phyloP scores from a whole-genome alignment of 495 filamentous ascomycete species.

The Lophium mytilinum region DNA sequence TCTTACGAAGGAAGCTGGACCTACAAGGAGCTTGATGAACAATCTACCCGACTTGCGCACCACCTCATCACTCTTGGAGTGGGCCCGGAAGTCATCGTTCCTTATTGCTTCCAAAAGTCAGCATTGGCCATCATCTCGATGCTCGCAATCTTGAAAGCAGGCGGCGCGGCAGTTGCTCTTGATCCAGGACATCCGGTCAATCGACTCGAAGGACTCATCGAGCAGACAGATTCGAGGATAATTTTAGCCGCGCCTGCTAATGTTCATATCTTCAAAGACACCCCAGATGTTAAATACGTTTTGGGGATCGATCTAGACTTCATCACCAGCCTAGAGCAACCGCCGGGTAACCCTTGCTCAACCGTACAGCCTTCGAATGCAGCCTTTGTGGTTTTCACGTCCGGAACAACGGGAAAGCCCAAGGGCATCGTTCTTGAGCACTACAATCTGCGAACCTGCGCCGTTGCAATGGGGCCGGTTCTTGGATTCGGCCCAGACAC shows the following conservation, averaged over 20 bases:
- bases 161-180: constrained; percentile 25
- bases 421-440: constrained; percentile 27
- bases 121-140: constrained; percentile 37
- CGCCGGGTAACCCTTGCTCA: neutral
- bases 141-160: constrained; percentile 36
- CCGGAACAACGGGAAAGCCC: constrained; percentile 21
- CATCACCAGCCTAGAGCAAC: neutral
- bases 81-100: constrained; percentile 42
- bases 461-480: neutral
- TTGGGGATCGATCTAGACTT: neutral
- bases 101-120: constrained; percentile 46
- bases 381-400: constrained; percentile 26
- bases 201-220: constrained; percentile 13
- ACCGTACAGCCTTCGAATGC: constrained; percentile 8
- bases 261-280: constrained; percentile 7
- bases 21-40: constrained; percentile 11
- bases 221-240: constrained; percentile 8
- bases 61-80: constrained; percentile 32
- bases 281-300: constrained; percentile 1
- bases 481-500: constrained; percentile 9
- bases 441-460: neutral
- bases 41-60: constrained; percentile 14
- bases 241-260: constrained; percentile 9
- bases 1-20: constrained; percentile 17
- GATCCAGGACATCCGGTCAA: constrained; percentile 17